Conservation (phyloP, 2,329 filamentous ascomycete genomes). For the Cladosporium sp. region DNA sequence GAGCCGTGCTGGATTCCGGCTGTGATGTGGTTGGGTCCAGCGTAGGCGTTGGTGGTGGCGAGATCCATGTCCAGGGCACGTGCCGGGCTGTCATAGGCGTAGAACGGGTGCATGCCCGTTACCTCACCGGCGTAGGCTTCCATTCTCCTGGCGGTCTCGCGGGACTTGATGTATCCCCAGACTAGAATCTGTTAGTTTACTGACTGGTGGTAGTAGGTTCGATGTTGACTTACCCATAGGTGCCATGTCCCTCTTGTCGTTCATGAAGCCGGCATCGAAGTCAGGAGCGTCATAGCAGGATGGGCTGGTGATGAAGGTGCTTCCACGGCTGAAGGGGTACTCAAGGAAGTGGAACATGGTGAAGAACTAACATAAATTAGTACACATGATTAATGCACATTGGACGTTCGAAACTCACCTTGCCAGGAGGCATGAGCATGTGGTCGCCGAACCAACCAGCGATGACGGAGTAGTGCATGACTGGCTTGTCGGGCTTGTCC, state of each 20-base stretch:
- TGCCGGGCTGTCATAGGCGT: constrained; percentile 64
- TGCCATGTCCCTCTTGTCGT: constrained; percentile 77
- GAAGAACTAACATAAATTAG: constrained; percentile 52
- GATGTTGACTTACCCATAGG: constrained; percentile 49
- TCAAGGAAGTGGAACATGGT: constrained; percentile 79
- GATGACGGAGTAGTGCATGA: constrained; percentile 70
- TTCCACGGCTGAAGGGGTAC: constrained; percentile 59
- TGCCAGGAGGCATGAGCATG: constrained; percentile 63
- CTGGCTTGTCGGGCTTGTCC: constrained; percentile 40
- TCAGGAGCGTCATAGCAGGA: constrained; percentile 33
- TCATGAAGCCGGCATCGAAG: constrained; percentile 58
- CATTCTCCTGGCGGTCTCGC: constrained; percentile 75
- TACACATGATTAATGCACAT: no score
- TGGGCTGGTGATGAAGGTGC: constrained; percentile 52
- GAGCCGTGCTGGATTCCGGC: constrained; percentile 65
- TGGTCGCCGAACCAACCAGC: constrained; percentile 53
- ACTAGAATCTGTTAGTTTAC: constrained; percentile 39
- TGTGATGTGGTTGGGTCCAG: constrained; percentile 65
- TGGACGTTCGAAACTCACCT: constrained; percentile 30
- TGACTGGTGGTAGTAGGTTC: neutral
- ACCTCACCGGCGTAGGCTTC: constrained; percentile 73
- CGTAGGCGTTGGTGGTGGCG: constrained; percentile 69
- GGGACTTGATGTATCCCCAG: constrained; percentile 78
- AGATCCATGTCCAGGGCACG: constrained; percentile 69
- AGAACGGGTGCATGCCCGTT: constrained; percentile 63